phyloP scores from a whole-genome alignment of 495 filamentous ascomycete genomes.

The Daldinia decipiens region DNA sequence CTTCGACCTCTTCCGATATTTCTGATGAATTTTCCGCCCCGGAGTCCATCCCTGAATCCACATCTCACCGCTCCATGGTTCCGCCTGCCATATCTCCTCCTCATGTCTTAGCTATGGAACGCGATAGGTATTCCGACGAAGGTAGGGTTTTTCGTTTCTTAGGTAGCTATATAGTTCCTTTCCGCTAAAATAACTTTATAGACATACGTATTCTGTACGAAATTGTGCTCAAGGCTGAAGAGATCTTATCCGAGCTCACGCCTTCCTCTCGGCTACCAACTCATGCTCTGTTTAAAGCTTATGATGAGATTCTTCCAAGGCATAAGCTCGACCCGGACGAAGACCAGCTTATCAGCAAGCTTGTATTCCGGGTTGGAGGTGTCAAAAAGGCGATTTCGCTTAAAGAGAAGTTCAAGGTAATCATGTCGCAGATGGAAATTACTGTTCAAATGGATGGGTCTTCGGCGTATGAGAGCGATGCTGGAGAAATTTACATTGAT shows the following conservation, averaged over 20 bases:
- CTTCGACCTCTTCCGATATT: constrained; percentile 29
- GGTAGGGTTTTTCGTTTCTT: constrained; percentile 57
- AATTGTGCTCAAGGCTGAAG: constrained; percentile 77
- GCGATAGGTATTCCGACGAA: constrained; percentile 67
- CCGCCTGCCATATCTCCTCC: constrained; percentile 8
- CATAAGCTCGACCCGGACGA: constrained; percentile 75
- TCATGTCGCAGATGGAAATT: constrained; percentile 73
- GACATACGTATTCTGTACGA: constrained; percentile 83
- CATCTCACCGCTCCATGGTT: constrained; percentile 22
- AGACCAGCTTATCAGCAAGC: constrained; percentile 77
- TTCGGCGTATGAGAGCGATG: constrained; percentile 31
- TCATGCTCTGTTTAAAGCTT: constrained; percentile 81
- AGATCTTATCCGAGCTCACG: constrained; percentile 62
- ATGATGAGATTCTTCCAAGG: constrained; percentile 74
- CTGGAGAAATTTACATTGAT: constrained; percentile 9
- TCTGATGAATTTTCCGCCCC: constrained; percentile 23
- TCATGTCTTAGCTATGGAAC: constrained; percentile 22
- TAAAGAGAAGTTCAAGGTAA: constrained; percentile 71
- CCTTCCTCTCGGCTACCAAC: constrained; percentile 73
- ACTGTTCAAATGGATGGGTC: constrained; percentile 66
- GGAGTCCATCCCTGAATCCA: constrained; percentile 21
- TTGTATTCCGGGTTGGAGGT: constrained; percentile 83
- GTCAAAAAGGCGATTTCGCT: constrained; percentile 55
- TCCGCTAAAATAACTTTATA: constrained; percentile 48
- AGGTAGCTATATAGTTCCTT: neutral